Base-by-base conservation (phyloP, 345 rosid species). In the Alliaria petiolata region DNA sequence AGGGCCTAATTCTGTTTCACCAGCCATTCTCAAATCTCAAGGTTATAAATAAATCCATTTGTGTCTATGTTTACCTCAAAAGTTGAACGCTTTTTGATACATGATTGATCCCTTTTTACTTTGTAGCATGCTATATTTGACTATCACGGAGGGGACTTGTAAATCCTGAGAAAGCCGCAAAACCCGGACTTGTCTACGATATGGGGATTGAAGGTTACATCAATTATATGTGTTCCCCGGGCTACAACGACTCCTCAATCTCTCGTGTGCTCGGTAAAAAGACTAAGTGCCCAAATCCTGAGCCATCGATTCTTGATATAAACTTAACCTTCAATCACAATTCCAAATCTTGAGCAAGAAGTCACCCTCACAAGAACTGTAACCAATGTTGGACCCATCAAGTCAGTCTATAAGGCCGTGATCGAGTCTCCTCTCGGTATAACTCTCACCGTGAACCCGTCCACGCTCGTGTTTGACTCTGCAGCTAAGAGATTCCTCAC, bases 101-200 rank as follows among this genome's bases (percentile, higher is more conserved):
- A 12, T 22, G 6, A 3, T 19, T n/a, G 50, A 7, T 40, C 14
- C 14, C 1, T 6, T 30, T 60, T 17, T 50, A 49, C 30, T 16
- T 7, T 28, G 43, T 47, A 83, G 84, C 86, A 81, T 15, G 84
- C 76, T 38, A 72, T 83, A 35, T 89, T 89, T 15, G 90, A 89
- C 69, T 77, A 65, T 14, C 92, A 92, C 43, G 89, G 89, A 38
- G n/a, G n/a, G 96, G 92, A 26, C 83, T 79, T 26, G 81, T 70
- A 13, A 81, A 84, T 62, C 89, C 89, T 14, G 75, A 81, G 17
- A 74, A 39, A 1, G 96, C 88, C 5, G 83, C 82, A 26, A 55
- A 78, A 16, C 89, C 89, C 0, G 91, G 91, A 20, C 83, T 89
- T 14, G 56, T 86, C 6, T 89, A 87, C 8, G 86, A 85, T 26